phyloP scores from a whole-genome alignment of 768 basidiomycete species.

The Auricularia heimuer region DNA sequence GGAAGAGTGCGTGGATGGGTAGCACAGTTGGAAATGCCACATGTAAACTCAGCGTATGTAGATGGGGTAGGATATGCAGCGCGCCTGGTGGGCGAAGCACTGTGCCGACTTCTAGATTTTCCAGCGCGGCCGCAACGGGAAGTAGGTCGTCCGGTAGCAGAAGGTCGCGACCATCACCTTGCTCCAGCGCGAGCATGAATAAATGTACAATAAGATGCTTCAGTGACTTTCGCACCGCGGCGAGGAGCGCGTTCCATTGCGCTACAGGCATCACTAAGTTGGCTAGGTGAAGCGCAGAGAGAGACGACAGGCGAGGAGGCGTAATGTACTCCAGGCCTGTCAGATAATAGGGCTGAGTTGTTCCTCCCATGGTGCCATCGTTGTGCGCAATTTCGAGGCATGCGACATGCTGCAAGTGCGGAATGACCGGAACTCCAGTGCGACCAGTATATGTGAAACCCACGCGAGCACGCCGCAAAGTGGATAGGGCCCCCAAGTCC shows the following conservation, averaged over 20 bases:
- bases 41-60: not conserved
- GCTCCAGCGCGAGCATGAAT: not conserved
- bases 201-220: not conserved
- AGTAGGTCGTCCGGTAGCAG: not conserved
- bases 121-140: not conserved
- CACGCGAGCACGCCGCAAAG: not conserved
- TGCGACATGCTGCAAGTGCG: not conserved
- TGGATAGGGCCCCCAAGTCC: not conserved
- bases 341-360: not conserved
- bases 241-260: not conserved
- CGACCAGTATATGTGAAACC: not conserved
- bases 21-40: not conserved
- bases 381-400: not conserved
- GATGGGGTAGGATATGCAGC: not conserved
- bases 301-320: not conserved
- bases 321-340: not conserved
- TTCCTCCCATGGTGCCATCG: not conserved
- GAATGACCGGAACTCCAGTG: not conserved
- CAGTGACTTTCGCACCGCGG: not conserved
- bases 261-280: not conserved
- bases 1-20: not conserved
- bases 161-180: not conserved
- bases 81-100: not conserved
- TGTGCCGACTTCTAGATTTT: not conserved
- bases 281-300: not conserved